Evolutionary conservation across 2,329 filamentous ascomycete genomes (phyloP).

Genomic region (Trichoderma lentiforme): DNA sequence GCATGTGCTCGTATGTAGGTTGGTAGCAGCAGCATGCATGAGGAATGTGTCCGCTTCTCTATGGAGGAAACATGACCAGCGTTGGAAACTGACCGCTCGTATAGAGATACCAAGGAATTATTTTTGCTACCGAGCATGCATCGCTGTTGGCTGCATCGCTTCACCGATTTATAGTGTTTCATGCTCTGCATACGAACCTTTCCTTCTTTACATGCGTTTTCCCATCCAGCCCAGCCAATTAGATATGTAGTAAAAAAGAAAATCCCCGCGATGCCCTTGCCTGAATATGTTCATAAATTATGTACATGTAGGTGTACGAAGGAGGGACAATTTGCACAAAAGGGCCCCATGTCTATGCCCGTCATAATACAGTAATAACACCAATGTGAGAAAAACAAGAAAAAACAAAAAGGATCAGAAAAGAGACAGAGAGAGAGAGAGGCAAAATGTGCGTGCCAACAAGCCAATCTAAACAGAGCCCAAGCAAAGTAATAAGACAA

Average conservation of each 20-base stretch:
- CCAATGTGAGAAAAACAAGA: neutral
- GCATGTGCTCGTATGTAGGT: neutral
- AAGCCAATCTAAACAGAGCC: neutral
- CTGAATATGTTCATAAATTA: neutral
- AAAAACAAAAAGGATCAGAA: neutral
- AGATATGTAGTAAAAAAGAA: neutral
- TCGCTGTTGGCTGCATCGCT: neutral
- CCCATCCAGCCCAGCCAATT: neutral
- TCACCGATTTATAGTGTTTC: neutral
- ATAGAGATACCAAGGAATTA: neutral
- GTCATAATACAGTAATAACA: neutral
- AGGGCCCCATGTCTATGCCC: neutral
- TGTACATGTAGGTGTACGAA: neutral
- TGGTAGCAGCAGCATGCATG: neutral
- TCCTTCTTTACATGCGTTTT: neutral
- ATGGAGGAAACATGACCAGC: neutral
- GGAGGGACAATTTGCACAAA: neutral
- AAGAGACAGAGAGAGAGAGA: neutral
- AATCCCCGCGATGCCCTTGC: neutral
- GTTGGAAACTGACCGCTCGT: neutral
- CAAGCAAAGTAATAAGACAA: neutral
- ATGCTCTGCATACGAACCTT: neutral
- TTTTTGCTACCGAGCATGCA: neutral
- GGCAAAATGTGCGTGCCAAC: neutral
- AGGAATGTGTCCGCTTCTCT: conserved; percentile 4